Conservation (phyloP, 2,329 filamentous ascomycete genomes). For the Penicillium sp. region DNA sequence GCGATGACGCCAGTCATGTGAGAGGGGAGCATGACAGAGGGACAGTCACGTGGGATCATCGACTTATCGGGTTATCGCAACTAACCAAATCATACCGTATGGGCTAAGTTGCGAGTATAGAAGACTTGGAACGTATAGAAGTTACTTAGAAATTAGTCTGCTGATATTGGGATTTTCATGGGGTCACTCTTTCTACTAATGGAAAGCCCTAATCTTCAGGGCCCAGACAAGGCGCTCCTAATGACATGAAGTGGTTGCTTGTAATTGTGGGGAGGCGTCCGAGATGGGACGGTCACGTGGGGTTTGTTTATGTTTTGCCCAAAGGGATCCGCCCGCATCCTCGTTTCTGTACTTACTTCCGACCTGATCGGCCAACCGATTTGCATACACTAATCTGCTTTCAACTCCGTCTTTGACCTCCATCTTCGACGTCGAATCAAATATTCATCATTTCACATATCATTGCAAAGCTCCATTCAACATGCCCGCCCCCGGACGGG, state of each 20-base stretch:
- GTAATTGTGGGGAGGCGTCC: not conserved
- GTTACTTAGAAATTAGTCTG: no score
- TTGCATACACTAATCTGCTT: slow-evolving; percentile 15
- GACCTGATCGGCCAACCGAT: slow-evolving; percentile 13
- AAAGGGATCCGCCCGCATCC: slow-evolving; percentile 19
- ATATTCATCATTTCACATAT: not conserved
- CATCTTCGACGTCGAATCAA: not conserved
- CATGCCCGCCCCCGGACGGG: slow-evolving; percentile 63
- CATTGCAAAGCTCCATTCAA: slow-evolving; percentile 19
- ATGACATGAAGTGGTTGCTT: not conserved
- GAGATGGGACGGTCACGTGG: slow-evolving; percentile 26
- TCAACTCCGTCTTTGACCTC: not conserved
- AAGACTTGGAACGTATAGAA: not conserved
- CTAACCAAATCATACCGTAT: not conserved
- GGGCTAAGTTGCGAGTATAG: not conserved
- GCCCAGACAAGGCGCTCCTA: not conserved
- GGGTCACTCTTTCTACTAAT: no score
- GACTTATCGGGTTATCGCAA: not conserved
- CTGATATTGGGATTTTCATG: no score
- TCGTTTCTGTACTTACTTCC: slow-evolving; percentile 14
- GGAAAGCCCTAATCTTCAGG: no score
- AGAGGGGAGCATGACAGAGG: slow-evolving; percentile 23
- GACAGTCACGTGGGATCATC: slow-evolving; percentile 7
- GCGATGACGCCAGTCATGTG: slow-evolving; percentile 33
- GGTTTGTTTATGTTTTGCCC: slow-evolving; percentile 35